Evolutionary conservation across 495 filamentous ascomycete genomes (phyloP), one percentile per base, ranked within the genome.

Genomic region (Articulospora tetracladia): DNA sequence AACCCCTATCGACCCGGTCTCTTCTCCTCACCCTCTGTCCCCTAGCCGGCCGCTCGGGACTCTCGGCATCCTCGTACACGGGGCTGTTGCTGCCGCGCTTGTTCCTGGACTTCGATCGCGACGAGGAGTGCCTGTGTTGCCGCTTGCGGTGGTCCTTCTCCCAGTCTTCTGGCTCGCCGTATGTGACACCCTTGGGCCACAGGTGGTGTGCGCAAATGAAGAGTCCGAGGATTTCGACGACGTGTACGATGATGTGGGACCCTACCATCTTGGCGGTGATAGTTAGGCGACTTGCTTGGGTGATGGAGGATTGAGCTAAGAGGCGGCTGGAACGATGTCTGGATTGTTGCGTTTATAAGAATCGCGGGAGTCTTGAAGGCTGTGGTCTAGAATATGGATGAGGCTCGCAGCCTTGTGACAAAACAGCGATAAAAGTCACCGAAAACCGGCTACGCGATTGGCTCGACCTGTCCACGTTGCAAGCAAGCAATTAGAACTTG

Each of bases 111-210:
- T 48, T 62, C 19, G 59, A 56, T 17, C 34, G 46, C 20, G 49
- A 55, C 20, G 19, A 24, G 28, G 15, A 15, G 20, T 52, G 46
- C 6, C 19, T 24, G 26, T 63, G 46, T 7, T 63, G 39, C 13
- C 50, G 32, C 50, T 60, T 52, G 4, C 53, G 46, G 25, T 66
- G 54, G 10, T 26, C 32, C 26, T 54, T 50, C 50, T 63, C 64
- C 57, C 61, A 63, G 19, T 67, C 61, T 34, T 67, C 64, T 23
- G 23, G 23, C 53, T 63, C 61, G 34, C 64, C 58, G 24, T 67
- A 67, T 2, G 61, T 60, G 12, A 63, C 51, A 13, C 64, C 64
- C 44, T 67, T 67, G 2, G 64, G 64, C 57, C 58, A 63, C 1
- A 67, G 53, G 15, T 63, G 57, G 41, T 67, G 60, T 17, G 51